Base-by-base conservation (phyloP, 2,329 filamentous ascomycete genomes). In the Cladophialophora immunda region DNA sequence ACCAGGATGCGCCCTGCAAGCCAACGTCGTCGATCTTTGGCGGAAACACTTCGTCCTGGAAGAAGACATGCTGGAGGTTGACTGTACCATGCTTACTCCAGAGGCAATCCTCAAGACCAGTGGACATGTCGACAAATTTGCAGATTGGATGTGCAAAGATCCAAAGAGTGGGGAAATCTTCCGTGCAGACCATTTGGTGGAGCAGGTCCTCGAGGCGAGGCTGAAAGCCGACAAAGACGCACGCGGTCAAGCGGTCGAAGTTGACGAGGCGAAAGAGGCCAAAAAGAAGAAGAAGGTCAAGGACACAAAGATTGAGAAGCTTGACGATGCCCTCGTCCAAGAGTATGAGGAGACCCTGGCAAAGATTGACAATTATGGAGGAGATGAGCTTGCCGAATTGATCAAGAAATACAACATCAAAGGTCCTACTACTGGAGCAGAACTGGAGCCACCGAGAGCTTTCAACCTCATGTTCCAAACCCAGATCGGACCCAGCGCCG, bases 381-480 rank as follows among this genome's bases (percentile, higher is more conserved):
- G 94, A 72, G 87, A 90, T 53, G 90, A 94, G 80, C 91, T 98
- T 67, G 94, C 93, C 68, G 84, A 90, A 75, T 86, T 99, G 66
- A 97, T 99, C 83, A 88, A 86, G 77, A 97, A 97, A 83, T 91
- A 95, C 80, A 89, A 97, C 72, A 91, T 99, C 79, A 92, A 88
- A 81, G 97, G 97, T 81, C 94, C 94, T 30, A 85, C 86, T 58
- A 97, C 91, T 73, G 91, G 89, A 73, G 87, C 89, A 68, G 87
- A 92, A 73, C 89, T 96, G 41, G 87, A 88, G 30, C 90, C 91
- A 32, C 95, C 95, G 3, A 90, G 97, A 58, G 86, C 93, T 50
- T 97, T 98, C 87, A 99, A 99, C 83, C 89, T 99, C 76, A 99
- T 99, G 95, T 99, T 98, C 85, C 90, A 94, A 80, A 97, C 94